phyloP scores from a whole-genome alignment of 495 filamentous ascomycete genomes.

The Lophiostoma macrostomum region DNA sequence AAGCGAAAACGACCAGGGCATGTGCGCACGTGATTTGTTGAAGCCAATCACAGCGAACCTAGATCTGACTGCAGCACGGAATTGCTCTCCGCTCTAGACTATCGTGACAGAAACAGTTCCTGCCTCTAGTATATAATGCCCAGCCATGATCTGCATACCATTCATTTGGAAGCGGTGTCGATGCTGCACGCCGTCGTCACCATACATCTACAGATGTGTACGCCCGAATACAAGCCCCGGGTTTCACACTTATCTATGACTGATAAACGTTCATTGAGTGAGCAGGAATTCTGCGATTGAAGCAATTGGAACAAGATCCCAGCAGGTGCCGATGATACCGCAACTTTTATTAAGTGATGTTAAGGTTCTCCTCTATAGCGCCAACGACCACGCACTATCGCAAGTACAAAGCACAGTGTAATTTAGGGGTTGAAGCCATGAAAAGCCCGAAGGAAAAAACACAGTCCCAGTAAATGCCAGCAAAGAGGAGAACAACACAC shows the following conservation, averaged over 20 bases:
- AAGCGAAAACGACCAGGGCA: neutral
- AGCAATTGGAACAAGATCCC: no score
- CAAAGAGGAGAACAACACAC: slow-evolving; percentile 12
- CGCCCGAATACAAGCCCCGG: neutral
- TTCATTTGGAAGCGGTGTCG: slow-evolving; percentile 5
- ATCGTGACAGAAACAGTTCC: slow-evolving; percentile 23
- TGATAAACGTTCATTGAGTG: no score
- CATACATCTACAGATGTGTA: neutral
- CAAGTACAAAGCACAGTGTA: no score
- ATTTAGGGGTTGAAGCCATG: no score
- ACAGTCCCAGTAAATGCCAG: slow-evolving; percentile 30
- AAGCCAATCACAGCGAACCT: neutral
- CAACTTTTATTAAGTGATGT: no score
- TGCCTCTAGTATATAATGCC: slow-evolving; percentile 26
- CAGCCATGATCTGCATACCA: slow-evolving; percentile 4
- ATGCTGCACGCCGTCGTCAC: slow-evolving; percentile 23
- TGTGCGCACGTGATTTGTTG: no score
- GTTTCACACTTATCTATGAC: no score
- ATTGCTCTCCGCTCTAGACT: slow-evolving; percentile 7
- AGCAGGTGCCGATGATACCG: no score
- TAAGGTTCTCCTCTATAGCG: no score
- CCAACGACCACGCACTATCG: no score
- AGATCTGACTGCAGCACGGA: slow-evolving; percentile 4
- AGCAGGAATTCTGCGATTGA: no score
- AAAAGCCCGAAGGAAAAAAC: slow-evolving; percentile 1